Evolutionary conservation across 1,139 yeast genomes (phyloP).

Genomic region (Candida frijolesensis): DNA sequence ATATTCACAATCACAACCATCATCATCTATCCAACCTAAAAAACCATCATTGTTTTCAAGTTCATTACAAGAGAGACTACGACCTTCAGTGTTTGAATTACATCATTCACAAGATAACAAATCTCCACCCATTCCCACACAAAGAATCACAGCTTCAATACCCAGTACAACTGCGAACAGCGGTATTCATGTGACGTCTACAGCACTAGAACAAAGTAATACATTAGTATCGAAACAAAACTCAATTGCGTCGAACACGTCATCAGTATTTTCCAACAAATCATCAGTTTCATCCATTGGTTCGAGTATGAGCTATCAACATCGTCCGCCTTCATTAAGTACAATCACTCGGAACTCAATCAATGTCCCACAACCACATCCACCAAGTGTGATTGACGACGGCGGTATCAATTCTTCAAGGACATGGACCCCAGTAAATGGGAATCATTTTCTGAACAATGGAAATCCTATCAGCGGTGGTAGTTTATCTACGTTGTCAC

Average conservation of each 20-base stretch:
- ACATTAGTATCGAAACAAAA: conserved; percentile 13
- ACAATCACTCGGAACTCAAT: conserved; percentile 8
- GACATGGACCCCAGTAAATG: conserved; percentile 9
- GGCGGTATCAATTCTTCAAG: conserved; percentile 23
- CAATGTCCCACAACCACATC: neutral
- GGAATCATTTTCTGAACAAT: conserved; percentile 1
- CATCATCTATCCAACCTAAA: conserved; percentile 13
- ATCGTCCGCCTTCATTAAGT: conserved; percentile 10
- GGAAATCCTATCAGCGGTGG: neutral
- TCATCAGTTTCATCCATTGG: conserved; percentile 33
- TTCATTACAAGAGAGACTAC: conserved; percentile 31
- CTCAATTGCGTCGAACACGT: conserved; percentile 34
- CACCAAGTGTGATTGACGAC: neutral
- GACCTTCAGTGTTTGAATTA: conserved; percentile 48
- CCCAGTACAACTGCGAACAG: conserved; percentile 1
- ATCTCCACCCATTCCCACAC: neutral
- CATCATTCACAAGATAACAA: conserved; percentile 23
- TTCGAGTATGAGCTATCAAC: neutral
- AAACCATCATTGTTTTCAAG: conserved; percentile 25
- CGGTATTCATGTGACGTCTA: neutral
- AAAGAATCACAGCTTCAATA: neutral
- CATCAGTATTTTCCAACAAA: conserved; percentile 36
- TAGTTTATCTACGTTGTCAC: conserved; percentile 3
- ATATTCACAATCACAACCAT: conserved; percentile 11
- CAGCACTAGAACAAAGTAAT: neutral